These are phyloP conservation scores for Ehretia macrophylla DNA, from an alignment of 257 asterid genomes.

Conservation along the genomic window DNA sequence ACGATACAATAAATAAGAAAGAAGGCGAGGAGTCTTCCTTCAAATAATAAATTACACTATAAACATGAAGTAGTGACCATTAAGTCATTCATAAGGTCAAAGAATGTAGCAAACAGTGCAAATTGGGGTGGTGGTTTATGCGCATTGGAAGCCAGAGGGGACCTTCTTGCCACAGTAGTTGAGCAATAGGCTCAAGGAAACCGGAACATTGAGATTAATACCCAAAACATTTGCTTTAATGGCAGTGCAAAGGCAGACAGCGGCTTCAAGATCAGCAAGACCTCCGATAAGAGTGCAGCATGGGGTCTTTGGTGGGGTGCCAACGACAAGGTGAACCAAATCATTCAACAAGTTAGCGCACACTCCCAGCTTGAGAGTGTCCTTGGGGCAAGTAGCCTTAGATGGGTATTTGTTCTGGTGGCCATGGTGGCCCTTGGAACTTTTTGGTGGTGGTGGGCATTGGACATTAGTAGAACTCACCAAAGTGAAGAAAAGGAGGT, in stretches of 20 bases:
- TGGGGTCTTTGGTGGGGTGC: conserved; percentile 13
- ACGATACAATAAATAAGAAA: too few species aligned
- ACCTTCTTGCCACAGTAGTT: conserved; percentile 38
- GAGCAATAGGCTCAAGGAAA: conserved; percentile 48
- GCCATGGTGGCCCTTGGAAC: not conserved
- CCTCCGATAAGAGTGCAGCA: conserved; percentile 22
- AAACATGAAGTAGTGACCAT: too few species aligned
- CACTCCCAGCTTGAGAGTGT: conserved; percentile 15
- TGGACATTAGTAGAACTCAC: not conserved
- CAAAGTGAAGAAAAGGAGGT: not conserved
- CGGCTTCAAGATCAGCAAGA: conserved; percentile 50
- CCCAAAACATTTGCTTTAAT: conserved; percentile 56
- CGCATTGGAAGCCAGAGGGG: too few species aligned
- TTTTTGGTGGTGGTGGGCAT: conserved; percentile 2
- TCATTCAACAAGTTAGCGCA: conserved; percentile 13
- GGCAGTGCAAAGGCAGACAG: conserved; percentile 63
- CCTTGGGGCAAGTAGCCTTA: conserved; percentile 5
- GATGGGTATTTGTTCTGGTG: not conserved
- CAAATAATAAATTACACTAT: too few species aligned
- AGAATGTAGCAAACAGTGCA: too few species aligned
- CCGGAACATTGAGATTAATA: conserved; percentile 49
- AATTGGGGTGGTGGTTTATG: not conserved
- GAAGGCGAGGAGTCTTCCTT: too few species aligned
- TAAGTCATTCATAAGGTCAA: too few species aligned
- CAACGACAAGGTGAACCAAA: conserved; percentile 13